Base-by-base conservation (phyloP, 371 early-diverging fungal species). In the Synchytrium microbalum region DNA sequence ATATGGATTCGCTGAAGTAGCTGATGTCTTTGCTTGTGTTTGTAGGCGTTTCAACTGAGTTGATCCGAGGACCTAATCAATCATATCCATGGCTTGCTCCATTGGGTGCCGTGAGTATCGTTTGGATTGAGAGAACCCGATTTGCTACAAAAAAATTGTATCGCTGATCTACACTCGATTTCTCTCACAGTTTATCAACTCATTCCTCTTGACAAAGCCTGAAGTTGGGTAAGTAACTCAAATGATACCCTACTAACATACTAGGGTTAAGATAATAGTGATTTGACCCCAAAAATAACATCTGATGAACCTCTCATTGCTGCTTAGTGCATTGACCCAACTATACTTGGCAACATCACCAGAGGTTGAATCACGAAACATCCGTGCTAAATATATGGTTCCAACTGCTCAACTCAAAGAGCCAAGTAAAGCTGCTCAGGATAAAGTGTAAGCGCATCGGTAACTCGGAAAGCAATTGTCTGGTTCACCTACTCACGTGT, bases 351-450 rank as follows among this genome's bases (percentile, higher is more conserved):
- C 74, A 0, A 62, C 68, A 16, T 29, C 28, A 0, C 59, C 62
- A 27, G 68, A 71, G 56, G 64, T 74, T 29, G 68, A 57, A 23
- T 31, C 54, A 53, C 59, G 67, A 57, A 38, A 66, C n/a, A 59
- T 38, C 54, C 32, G 61, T 33, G 75, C 61, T n/a, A 30, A 61
- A 29, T 74, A 74, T 63, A 67, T 71, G 63, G 70, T 74, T 2
- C 75, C 75, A 10, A 59, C 51, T 2, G 73, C 67, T 3, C 30
- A 5, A 13, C 24, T 67, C 30, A 61, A 32, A 1, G 31, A 56
- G 28, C 27, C 67, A 8, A 51, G 64, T 1, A 59, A 64, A 16
- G 53, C 54, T 10, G 72, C 73, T 16, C 46, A 33, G 13, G 64
- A 77, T 52, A 65, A 69, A n/a, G 72, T 58, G 26, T 29, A 26